Evolutionary conservation across 768 basidiomycete species (phyloP), one percentile per base, ranked within the genome.

Genomic region (Trametes coccinea): DNA sequence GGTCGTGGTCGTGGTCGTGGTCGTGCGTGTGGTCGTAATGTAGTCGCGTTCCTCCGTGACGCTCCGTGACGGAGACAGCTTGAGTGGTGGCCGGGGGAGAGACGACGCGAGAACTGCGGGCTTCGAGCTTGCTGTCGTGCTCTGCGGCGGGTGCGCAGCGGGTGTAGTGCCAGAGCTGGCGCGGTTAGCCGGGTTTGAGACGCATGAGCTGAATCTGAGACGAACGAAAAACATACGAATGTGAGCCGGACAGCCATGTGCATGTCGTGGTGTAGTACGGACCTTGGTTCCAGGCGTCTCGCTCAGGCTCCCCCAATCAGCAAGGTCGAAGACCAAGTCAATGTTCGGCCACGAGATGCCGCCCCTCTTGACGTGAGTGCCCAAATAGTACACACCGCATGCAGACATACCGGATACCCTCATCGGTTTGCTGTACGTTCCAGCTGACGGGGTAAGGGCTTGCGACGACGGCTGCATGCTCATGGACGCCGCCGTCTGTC

Each of bases 1-100:
- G 27, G 68, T 62, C 17, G 66, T 69, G 3, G 66, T 72, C n/a
- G 69, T 72, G n/a, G n/a, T n/a, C n/a, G n/a, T n/a, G n/a, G 66
- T 68, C 56, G 69, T 72, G 29, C 70, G 68, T 17, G 70, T 71
- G 39, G 68, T 69, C 13, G 65, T 67, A 40, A 68, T 59, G 43
- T 43, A 30, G 44, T 69, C 66, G 39, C 52, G 53, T 47, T 65
- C 67, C 49, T 72, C 71, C 34, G 64, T 22, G 22, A 22, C 22
- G 22, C 22, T 22, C 22, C 22, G 22, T 48, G 5, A 71, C 65
- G 13, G 69, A 59, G 46, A 71, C 56, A 0, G 68, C 68, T 64
- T 69, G 69, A 2, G 67, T 63, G 43, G 62, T 60, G 22, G 56
- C 63, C 2, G 60, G 68, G n/a, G 43, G 59, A 13, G 59, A 56